Evolutionary conservation across 2,329 filamentous ascomycete genomes (phyloP), one percentile per base, ranked within the genome.

Genomic region (Xylariaceae sp.): DNA sequence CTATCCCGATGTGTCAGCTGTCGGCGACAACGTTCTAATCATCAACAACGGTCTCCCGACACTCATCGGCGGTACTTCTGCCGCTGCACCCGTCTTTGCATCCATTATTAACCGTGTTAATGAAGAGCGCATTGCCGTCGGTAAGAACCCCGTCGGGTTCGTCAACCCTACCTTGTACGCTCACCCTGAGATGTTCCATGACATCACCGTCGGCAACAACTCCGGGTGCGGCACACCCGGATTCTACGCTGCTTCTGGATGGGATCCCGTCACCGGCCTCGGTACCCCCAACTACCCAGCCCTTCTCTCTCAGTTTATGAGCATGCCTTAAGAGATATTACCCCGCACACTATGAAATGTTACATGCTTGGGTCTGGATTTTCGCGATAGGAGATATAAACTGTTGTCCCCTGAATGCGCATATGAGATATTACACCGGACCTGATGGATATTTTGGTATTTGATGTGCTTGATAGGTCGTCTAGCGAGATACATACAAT

Each of bases 1-100:
- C 1, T 61, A 49, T 27, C 60, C 59, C 0, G 60, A 64, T 32
- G 55, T 64, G 22, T 44, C 55, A 5, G 59, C 55, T 6, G 49
- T 59, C 11, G 55, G 53, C 27, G 58, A 59, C 27, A 40, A 42
- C 32, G 46, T 60, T 8, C 50, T 57, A 4, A 57, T 54, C 40
- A 43, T 52, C 20, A 42, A 43, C 4, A 57, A 56, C 12, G 27
- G 37, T 17, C 49, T 57, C 6, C 44, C 41, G 5, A 40, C 57
- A 2, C 50, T 55, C 27, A 53, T 53, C 8, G 58, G 59, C 7
- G n/a, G n/a, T n/a, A 60, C 59, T 2, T 56, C 52, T 6, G 55
- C 58, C 19, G 38, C 49, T 5, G 47, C 47, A 17, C 52, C 52
- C 5, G 32, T 43, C 11, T 45, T 53, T 6, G 49, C 34, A 7